These are phyloP conservation scores for Gossypium gossypioides DNA, from an alignment of 441 rosid species.

Conservation along the genomic window DNA sequence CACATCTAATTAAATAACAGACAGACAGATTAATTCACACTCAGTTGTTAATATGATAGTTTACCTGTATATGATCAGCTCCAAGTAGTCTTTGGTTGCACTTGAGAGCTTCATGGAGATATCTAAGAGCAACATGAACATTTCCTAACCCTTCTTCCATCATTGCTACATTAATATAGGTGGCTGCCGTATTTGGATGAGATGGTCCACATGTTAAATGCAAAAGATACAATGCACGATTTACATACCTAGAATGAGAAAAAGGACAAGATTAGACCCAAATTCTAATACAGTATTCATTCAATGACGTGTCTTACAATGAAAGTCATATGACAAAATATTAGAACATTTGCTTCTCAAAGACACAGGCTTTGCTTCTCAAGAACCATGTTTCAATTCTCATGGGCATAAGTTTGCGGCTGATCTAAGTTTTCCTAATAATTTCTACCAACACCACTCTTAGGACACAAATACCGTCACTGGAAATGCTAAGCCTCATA, in stretches of 20 bases:
- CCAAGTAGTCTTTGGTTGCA: conserved; percentile 72
- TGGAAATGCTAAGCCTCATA: not conserved
- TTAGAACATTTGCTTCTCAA: not conserved
- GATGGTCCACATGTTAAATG: conserved; percentile 72
- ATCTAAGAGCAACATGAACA: conserved; percentile 66
- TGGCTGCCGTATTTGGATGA: conserved; percentile 78
- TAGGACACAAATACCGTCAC: not conserved
- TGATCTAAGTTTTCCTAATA: not conserved
- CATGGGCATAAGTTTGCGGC: not conserved
- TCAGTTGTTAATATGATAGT: conserved; percentile 2
- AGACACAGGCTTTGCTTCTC: not conserved
- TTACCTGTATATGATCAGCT: conserved; percentile 74
- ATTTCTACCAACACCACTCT: not conserved
- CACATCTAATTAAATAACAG: not conserved
- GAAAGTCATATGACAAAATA: not conserved
- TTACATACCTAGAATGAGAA: conserved; percentile 48
- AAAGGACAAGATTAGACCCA: conserved; percentile 8
- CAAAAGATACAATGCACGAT: conserved; percentile 62
- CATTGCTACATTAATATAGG: conserved; percentile 78
- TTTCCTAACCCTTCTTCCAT: conserved; percentile 82
- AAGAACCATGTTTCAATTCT: not conserved
- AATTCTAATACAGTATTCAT: not conserved
- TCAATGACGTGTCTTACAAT: not conserved
- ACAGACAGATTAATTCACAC: not conserved
- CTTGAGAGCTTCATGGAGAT: conserved; percentile 74